Evolutionary conservation across 208 protist species (phyloP), one percentile per base, ranked within the genome.

Genomic region (Leishmania tropica): DNA sequence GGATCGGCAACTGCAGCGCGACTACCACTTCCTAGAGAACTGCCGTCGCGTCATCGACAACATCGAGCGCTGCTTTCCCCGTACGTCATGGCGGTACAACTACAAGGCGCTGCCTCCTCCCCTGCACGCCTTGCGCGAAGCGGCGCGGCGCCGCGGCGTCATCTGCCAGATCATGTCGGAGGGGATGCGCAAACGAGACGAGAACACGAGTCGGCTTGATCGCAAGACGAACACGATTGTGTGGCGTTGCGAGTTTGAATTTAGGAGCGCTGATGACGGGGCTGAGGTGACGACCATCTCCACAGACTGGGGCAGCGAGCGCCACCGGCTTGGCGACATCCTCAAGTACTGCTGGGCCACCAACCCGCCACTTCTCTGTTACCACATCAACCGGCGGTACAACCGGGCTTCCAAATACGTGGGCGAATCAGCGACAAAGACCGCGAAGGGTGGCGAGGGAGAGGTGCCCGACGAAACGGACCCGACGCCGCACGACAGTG

Each of bases 141-240:
- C 93, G 0, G 94, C 94, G 0, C 89, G 91, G 71, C 87, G 88
- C 51, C 85, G 94, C n/a, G 95, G 95, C 31, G 93, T 98, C 1
- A 83, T 97, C 21, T 96, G 92, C 75, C 93, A 98, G 80, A 95
- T 98, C 78, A 94, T 88, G 19, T 98, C 95, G 0, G 92, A 95
- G 60, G 95, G 95, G 53, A 95, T 98, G 93, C 76, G 60, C 24
- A 96, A 95, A 84, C 89, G 95, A 1, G 89, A 96, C 45, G 83
- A 74, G 54, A 98, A 98, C 82, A 96, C 95, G 0, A 94, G 90
- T 35, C 90, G 92, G 17, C 94, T 89, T 64, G 91, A 95, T 60
- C 87, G 88, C 45, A 84, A 83, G 62, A 90, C 86, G 8, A 92
- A 96, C 84, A 95, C 94, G 17, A 91, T 98, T 48, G 85, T 90